These are phyloP conservation scores for Tothia fuscella DNA, from an alignment of 2,329 filamentous ascomycete genomes.

Conservation along the genomic window DNA sequence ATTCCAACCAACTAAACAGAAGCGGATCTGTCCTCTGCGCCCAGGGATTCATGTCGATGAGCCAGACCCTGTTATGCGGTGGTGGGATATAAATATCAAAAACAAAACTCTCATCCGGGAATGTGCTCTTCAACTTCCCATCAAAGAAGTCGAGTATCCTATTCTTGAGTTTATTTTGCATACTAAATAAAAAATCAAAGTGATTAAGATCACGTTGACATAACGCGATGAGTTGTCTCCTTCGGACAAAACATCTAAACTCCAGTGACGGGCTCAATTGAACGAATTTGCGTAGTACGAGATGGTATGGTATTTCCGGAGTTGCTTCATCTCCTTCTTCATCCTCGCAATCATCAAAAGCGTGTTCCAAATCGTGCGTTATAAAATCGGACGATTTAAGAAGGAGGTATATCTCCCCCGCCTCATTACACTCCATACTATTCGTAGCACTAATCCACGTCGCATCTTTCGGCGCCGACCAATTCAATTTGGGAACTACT, in stretches of 20 bases:
- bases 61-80: slow-evolving; percentile 61
- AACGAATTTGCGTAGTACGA: slow-evolving; percentile 81
- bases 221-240: slow-evolving; percentile 67
- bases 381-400: slow-evolving; percentile 92
- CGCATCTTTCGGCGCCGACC: slow-evolving; percentile 93
- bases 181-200: slow-evolving; percentile 65
- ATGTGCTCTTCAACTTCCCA: slow-evolving; percentile 58
- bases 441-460: slow-evolving; percentile 83
- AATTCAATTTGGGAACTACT: slow-evolving; percentile 89
- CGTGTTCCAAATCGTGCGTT: slow-evolving; percentile 86
- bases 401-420: slow-evolving; percentile 87
- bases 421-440: slow-evolving; percentile 76
- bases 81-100: slow-evolving; percentile 89
- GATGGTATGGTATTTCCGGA: slow-evolving; percentile 53
- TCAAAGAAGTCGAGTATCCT: slow-evolving; percentile 69
- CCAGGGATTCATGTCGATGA: slow-evolving; percentile 95
- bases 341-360: slow-evolving; percentile 63
- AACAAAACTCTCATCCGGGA: slow-evolving; percentile 71
- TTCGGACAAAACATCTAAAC: slow-evolving; percentile 89
- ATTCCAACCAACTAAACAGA: slow-evolving; percentile 80
- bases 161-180: slow-evolving; percentile 55
- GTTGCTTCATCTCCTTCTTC: slow-evolving; percentile 9
- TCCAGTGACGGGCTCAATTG: slow-evolving; percentile 82
- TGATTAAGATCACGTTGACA: slow-evolving; percentile 84
- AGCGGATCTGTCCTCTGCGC: slow-evolving; percentile 78